Base-by-base conservation (phyloP, 2,329 filamentous ascomycete genomes). In the Penicillium sp. region DNA sequence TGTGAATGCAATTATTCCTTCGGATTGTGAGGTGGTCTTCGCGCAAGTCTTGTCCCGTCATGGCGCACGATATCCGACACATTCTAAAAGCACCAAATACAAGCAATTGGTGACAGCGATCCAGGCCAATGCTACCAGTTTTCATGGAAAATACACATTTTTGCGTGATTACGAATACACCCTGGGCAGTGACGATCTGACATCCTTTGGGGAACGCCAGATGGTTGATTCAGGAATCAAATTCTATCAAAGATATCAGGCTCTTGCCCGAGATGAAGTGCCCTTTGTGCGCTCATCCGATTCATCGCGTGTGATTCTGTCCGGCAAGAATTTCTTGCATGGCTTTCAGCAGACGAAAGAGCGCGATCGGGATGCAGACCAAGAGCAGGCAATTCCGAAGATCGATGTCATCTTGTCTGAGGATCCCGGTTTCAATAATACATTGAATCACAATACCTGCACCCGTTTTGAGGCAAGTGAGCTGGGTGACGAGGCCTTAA, bases 1-100 rank as follows among this genome's bases (percentile, higher is more conserved):
- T 2, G 76, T 86, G 34, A 69, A 77, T 11, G 52, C 72, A 5
- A 68, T 70, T 6, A 67, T 83, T 1, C 88, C 87, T 0, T 50
- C 68, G 0, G 71, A 70, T n/a, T 95, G 89, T 65, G 68, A 75
- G 9, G 67, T 90, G 51, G 90, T 81, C 2, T 90, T 94, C 62
- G 89, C 76, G 1, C 84, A 89, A 55, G 70, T 89, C 15, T 74
- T 95, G 32, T 88, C 86, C 14, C 80, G 89, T 2, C 89, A 95
- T 59, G 89, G 88, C 32, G 85, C 85, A 25, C 77, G 89, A 35
- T 84, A 86, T 57, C 89, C 89, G 1, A 94, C 88, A 0, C 55
- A 67, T 8, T 68, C 69, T 48, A 93, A 89, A 68, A 76, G 80
- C 0, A 57, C 61, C 8, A 57, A 62, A 5, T 95, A 94, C 65